These are phyloP conservation scores for Akanthomyces uredinophilus DNA, from an alignment of 2,329 filamentous ascomycete species.

Conservation along the genomic window DNA sequence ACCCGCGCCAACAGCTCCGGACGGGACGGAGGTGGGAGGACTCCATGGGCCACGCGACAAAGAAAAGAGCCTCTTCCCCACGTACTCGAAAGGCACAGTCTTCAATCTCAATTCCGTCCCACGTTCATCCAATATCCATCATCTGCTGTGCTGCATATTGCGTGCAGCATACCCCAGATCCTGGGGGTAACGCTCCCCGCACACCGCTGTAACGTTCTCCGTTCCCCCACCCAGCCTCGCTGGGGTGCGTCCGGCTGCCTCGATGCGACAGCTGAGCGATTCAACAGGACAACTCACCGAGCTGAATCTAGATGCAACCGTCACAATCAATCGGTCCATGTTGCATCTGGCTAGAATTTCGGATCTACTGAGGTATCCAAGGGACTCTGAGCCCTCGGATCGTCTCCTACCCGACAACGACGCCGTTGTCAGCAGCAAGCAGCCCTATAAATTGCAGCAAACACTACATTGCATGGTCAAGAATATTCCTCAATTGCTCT, in stretches of 20 bases:
- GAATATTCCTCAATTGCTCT: no score
- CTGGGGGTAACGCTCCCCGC: background rate
- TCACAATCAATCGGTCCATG: background rate
- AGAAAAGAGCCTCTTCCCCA: background rate
- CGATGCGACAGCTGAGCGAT: background rate
- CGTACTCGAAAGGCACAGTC: background rate
- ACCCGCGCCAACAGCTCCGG: background rate
- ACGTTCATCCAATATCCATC: background rate
- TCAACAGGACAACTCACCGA: background rate
- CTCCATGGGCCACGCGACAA: background rate
- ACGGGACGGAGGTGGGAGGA: background rate
- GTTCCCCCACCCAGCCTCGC: background rate
- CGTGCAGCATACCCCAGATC: background rate
- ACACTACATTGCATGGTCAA: background rate
- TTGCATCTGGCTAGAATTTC: background rate
- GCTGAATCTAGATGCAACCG: background rate
- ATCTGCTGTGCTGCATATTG: no score
- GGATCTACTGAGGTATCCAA: background rate
- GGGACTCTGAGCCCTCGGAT: background rate
- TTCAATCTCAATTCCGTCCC: background rate
- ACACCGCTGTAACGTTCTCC: slow-evolving; percentile 9
- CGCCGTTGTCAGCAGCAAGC: no score
- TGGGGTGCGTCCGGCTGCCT: background rate
- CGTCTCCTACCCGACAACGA: no score
- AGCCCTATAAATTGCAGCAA: no score